A percentile compares a stretch with the other conserved stretches of the same genome.
Evolutionary conservation across 306 rosid species (phyloP).

Genomic region (Fagus sylvatica): DNA sequence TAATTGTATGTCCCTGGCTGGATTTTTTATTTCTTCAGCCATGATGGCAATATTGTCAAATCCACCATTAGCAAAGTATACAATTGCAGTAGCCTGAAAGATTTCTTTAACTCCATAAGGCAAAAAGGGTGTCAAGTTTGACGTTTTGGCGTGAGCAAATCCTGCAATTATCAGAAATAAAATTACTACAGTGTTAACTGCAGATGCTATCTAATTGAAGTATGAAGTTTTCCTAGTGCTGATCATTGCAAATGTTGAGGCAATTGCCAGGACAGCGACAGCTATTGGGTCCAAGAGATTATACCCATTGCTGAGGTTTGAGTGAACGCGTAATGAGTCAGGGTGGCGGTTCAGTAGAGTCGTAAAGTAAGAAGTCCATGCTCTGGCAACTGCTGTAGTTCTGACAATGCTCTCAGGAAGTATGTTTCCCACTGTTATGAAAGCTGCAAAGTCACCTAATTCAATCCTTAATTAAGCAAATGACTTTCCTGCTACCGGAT

Average conservation of each 20-base stretch:
- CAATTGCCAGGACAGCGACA: conserved; percentile 38
- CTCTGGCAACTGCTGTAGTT: conserved; percentile 63
- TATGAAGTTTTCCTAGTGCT: conserved; percentile 64
- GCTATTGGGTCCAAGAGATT: conserved; percentile 72
- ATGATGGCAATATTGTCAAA: conserved; percentile 64
- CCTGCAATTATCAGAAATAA: conserved; percentile 58
- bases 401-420: conserved; percentile 65
- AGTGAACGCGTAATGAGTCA: conserved; percentile 48
- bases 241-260: conserved; percentile 47
- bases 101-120: conserved; percentile 59
- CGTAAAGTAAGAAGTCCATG: conserved; percentile 82
- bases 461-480: conserved; percentile 78
- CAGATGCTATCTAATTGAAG: conserved; percentile 71
- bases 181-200: conserved; percentile 45
- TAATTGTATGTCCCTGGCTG: conserved; percentile 65
- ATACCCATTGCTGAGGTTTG: conserved; percentile 46
- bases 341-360: conserved; percentile 46
- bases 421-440: conserved; percentile 70
- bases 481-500: conserved; percentile 74
- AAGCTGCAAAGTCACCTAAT: conserved; percentile 75
- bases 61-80: conserved; percentile 77
- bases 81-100: conserved; percentile 65
- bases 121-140: conserved; percentile 56
- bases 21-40: conserved; percentile 79
- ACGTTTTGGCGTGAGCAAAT: conserved; percentile 43